These are phyloP conservation scores for Xanthoceras sorbifolium DNA, from an alignment of 345 rosid species.

Conservation along the genomic window DNA sequence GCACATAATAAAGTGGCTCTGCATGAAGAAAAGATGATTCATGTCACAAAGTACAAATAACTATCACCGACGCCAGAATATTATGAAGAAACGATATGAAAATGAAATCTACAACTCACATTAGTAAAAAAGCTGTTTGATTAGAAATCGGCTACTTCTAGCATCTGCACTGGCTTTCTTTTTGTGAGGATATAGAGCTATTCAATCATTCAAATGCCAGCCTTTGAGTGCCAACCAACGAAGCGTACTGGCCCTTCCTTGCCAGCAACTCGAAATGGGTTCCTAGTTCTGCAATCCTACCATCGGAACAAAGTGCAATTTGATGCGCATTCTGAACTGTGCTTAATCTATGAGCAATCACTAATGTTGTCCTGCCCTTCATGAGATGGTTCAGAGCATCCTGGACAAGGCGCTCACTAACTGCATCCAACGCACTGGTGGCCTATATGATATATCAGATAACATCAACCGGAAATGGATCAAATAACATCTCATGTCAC, in stretches of 20 bases:
- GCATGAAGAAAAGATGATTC: background rate
- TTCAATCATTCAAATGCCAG: conserved; percentile 74
- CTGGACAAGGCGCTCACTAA: conserved; percentile 87
- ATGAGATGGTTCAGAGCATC: conserved; percentile 77
- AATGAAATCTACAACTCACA: conserved; percentile 13
- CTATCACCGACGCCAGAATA: background rate
- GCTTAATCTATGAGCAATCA: conserved; percentile 91
- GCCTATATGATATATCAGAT: conserved; percentile 57
- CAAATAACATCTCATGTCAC: background rate
- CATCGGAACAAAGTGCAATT: conserved; percentile 79
- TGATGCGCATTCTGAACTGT: conserved; percentile 89
- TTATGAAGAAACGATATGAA: background rate
- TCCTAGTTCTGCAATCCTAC: conserved; percentile 78
- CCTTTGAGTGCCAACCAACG: conserved; percentile 83
- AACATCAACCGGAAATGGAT: background rate
- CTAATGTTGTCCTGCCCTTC: conserved; percentile 87
- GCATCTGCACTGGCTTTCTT: conserved; percentile 13
- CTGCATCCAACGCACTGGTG: conserved; percentile 90
- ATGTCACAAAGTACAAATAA: background rate
- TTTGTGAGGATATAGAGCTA: background rate
- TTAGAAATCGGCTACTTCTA: background rate
- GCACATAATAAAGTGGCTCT: background rate
- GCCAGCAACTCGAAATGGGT: conserved; percentile 72
- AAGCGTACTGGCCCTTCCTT: conserved; percentile 76
- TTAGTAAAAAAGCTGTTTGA: background rate